Conservation (phyloP, 2,329 filamentous ascomycete genomes). For the Claviceps citrina region DNA sequence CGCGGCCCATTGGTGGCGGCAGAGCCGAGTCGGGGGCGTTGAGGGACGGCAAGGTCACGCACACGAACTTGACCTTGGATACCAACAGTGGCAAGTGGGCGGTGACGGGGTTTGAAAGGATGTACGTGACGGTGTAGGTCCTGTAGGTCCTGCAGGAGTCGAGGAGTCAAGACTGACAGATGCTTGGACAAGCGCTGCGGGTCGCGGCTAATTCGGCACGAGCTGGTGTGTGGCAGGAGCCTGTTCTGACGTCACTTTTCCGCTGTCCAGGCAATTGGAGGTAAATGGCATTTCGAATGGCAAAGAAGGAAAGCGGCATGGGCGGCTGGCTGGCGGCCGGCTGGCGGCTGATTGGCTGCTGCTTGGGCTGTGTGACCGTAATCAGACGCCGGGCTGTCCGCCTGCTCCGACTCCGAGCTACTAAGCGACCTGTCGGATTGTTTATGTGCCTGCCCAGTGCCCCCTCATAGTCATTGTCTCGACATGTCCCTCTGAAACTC, state of each 20-base stretch:
- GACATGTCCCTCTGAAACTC: too few relatives aligned
- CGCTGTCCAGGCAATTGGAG: background rate
- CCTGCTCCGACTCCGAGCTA: background rate
- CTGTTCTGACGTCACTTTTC: constrained; percentile 2
- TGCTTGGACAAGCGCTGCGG: too few relatives aligned
- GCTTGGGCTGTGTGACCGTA: too few relatives aligned
- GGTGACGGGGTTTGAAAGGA: constrained; percentile 13
- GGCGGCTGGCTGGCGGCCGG: too few relatives aligned
- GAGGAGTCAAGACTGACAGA: too few relatives aligned
- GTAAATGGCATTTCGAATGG: background rate
- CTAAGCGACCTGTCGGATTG: too few relatives aligned
- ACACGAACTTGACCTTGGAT: constrained; percentile 36
- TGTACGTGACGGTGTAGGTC: too few relatives aligned
- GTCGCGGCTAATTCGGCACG: constrained; percentile 4
- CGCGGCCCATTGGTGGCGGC: constrained; percentile 26
- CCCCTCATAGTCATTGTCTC: too few relatives aligned
- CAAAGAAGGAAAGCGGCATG: too few relatives aligned
- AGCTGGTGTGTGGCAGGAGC: background rate
- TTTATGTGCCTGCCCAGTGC: too few relatives aligned
- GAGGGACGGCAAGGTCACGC: constrained; percentile 27
- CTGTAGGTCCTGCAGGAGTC: too few relatives aligned
- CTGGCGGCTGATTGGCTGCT: too few relatives aligned
- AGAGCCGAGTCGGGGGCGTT: constrained; percentile 38
- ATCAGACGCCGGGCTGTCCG: background rate
- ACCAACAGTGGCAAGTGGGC: constrained; percentile 13